These are phyloP conservation scores for Trametes polyzona DNA, from an alignment of 1,284 basidiomycete species.

Conservation along the genomic window DNA sequence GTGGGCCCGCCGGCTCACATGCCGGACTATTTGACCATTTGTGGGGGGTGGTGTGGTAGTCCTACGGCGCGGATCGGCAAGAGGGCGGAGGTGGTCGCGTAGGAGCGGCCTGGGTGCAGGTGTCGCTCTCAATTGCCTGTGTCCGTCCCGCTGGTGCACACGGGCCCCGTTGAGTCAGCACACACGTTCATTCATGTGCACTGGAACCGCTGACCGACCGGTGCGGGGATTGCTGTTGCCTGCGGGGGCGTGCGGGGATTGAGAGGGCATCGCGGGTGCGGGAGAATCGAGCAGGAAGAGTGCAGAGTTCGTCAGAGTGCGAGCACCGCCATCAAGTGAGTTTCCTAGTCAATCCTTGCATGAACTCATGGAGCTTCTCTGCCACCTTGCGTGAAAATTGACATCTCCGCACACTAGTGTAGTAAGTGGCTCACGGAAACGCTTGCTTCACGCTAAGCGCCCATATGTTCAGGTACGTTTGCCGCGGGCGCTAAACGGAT, in stretches of 20 bases:
- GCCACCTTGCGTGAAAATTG: not conserved
- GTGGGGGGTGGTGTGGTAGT: not conserved
- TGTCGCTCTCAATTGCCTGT: not conserved
- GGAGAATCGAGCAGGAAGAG: not conserved
- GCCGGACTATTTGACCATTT: not conserved
- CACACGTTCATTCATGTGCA: not conserved
- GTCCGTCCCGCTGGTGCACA: not conserved
- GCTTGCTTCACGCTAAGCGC: too few relatives aligned
- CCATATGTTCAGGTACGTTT: too few relatives aligned
- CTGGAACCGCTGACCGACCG: not conserved
- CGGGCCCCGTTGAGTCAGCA: constrained; percentile 4
- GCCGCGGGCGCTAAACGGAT: too few relatives aligned
- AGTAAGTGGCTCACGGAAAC: too few relatives aligned
- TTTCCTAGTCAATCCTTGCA: constrained; percentile 1
- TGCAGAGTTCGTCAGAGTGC: not conserved
- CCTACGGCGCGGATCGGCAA: not conserved
- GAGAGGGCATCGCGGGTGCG: not conserved
- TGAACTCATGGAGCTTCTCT: not conserved
- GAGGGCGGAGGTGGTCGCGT: not conserved
- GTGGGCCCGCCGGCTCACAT: not conserved
- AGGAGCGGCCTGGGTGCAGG: not conserved
- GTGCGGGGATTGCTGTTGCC: not conserved
- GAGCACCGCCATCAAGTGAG: not conserved
- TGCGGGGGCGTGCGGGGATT: constrained; percentile 8
- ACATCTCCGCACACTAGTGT: too few relatives aligned